A percentile compares a stretch with the other conserved stretches of the same genome.
These are phyloP conservation scores for Sicyos edulis DNA, from an alignment of 306 rosid species.

Conservation along the genomic window DNA sequence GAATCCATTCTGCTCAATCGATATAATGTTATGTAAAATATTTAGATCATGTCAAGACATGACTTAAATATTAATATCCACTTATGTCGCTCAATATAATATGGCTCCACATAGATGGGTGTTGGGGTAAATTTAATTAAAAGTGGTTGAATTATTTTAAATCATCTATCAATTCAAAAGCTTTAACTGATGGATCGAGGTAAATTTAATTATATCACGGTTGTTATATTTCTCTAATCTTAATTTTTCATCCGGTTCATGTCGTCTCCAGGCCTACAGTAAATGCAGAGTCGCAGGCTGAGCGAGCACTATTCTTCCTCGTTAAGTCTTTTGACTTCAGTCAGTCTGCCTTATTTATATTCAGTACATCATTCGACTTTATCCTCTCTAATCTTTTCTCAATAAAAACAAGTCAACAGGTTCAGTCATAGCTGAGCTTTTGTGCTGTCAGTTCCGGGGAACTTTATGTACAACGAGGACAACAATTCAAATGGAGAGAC, in stretches of 20 bases:
- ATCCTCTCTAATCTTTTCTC: background rate
- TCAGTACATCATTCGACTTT: background rate
- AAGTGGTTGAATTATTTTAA: too few species aligned
- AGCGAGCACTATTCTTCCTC: slow-evolving; percentile 10
- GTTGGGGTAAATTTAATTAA: too few species aligned
- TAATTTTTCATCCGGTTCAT: background rate
- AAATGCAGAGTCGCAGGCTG: background rate
- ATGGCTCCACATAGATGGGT: too few species aligned
- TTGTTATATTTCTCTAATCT: too few species aligned
- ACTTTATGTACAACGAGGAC: slow-evolving; percentile 15
- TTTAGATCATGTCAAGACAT: too few species aligned
- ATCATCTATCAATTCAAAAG: too few species aligned
- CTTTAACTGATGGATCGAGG: too few species aligned
- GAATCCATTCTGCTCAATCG: background rate
- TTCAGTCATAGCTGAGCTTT: slow-evolving; percentile 2
- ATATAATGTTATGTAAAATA: background rate
- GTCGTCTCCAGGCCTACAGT: slow-evolving; percentile 11
- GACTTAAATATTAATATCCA: too few species aligned
- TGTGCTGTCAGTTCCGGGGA: background rate
- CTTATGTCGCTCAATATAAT: too few species aligned
- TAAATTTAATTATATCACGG: too few species aligned
- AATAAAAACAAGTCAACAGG: slow-evolving; percentile 18
- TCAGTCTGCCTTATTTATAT: too few species aligned
- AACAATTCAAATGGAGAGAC: slow-evolving; percentile 10
- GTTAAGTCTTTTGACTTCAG: background rate